A percentile compares a stretch with the other conserved stretches of the same genome.
Conservation (phyloP, 106 monocot species). For the Dioscorea zingiberensis region DNA sequence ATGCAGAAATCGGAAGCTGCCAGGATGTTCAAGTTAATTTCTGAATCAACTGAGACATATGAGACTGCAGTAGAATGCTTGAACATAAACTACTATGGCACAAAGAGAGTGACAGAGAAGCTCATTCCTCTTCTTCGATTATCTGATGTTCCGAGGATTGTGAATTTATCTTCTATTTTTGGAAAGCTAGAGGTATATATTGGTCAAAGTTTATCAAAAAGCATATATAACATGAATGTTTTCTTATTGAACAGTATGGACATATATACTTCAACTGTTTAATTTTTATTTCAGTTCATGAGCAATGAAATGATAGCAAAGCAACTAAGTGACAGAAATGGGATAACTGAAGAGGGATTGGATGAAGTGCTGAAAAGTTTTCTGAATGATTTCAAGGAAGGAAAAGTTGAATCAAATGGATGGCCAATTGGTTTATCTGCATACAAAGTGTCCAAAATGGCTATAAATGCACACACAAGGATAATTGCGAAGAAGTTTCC, state of each 20-base stretch:
- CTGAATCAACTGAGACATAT: conserved; percentile 13
- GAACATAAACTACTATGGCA: conserved; percentile 66
- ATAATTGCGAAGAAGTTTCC: neutral
- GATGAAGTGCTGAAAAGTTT: neutral
- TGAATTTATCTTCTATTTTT: conserved; percentile 59
- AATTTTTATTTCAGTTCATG: neutral
- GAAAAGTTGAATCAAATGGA: neutral
- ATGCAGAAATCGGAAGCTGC: neutral
- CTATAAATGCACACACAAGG: neutral
- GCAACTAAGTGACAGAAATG: neutral
- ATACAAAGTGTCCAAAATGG: neutral
- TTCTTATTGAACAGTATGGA: too few relatives aligned
- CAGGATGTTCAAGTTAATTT: neutral
- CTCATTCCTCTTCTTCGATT: conserved; percentile 63
- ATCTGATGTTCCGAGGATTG: conserved; percentile 48
- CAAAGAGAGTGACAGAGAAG: conserved; percentile 59
- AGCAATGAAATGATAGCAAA: neutral
- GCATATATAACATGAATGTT: too few relatives aligned
- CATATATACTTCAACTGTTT: too few relatives aligned
- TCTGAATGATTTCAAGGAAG: neutral
- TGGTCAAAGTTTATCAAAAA: too few relatives aligned
- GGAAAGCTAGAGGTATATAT: conserved; percentile 40
- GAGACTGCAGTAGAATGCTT: conserved; percentile 47
- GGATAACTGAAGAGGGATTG: neutral
- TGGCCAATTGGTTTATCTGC: neutral